Evolutionary conservation across 2,329 filamentous ascomycete species (phyloP), one percentile per base, ranked within the genome.

Genomic region (Waltergamsia citrina): DNA sequence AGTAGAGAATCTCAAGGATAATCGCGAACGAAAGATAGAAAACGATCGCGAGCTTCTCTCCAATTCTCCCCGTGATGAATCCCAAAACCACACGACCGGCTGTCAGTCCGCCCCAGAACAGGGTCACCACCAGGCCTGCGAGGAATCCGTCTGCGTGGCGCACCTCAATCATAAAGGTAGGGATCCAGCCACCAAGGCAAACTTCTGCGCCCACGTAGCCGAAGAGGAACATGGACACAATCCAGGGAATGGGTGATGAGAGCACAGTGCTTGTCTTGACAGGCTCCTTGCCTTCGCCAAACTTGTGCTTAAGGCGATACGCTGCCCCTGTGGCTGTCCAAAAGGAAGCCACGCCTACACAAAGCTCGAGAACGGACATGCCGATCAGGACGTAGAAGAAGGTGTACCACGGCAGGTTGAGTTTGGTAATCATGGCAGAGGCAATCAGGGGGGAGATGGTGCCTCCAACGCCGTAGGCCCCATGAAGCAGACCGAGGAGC

Each of bases 21-120:
- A 85, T 77, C 3, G 74, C 68, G 12, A 77, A 49, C 5, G 71
- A 57, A 4, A 88, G 67, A 54, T 90, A 92, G 18, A 68, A 30
- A 14, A 63, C 48, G 19, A 81, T 67, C 11, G 78, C 69, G 12
- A 69, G 45, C 49, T 81, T 84, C 56, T 88, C 82, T 0, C 84
- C 84, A 10, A 86, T 59, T 3, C 64, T 58, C 0, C 79, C 78
- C 2, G 85, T 93, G 4, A 88, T 63, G 44, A 93, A 92, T 0
- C 84, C 84, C 12, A 93, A 57, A 1, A 78, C 52, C 3, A 92
- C 61, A 2, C 86, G 66, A 0, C 86, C 85, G 0, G 85, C 54
- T 0, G 85, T 88, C 41, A 93, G 67, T 0, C 85, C 86, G 28
- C 85, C 69, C 86, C 86, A 94, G 59, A 90, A 93, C 0, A 84